Base-by-base conservation (phyloP, 257 asterid species). In the Solanum sitiens region DNA sequence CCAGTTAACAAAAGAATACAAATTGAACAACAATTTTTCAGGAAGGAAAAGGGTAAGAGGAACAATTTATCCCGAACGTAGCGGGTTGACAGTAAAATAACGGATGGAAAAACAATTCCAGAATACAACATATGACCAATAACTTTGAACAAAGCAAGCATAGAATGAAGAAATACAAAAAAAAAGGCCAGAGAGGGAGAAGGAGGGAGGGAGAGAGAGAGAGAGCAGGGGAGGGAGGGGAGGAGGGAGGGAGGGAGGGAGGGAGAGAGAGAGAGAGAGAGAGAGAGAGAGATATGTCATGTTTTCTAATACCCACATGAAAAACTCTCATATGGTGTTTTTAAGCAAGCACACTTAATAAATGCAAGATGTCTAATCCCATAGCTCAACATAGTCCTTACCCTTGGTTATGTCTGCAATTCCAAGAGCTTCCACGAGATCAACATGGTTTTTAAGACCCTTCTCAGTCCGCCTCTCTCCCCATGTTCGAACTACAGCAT, bases 381-480 rank as follows among this genome's bases (percentile, higher is more conserved):
- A 32, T 50, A 50, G 18, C 20, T 82, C 70, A 82, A 82, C 50
- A 82, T 50, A 82, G 86, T 70, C 37, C 85, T 80, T 90, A 95
- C 98, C 98, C 92, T 93, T 95, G 65, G 94, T 92, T 33, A 61
- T 40, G 88, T 96, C 98, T 6, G 98, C 98, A 87, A 96, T 94
- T 85, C 98, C 99, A 91, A 96, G 99, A 92, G 94, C 99, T 90
- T 97, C 97, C 67, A 97, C 99, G 67, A 97, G 99, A 20, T 95
- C 99, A 87, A 95, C 99, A 25, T 97, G 99, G 91, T 94, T 94
- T 92, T 95, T 97, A 83, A 97, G 94, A 90, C 95, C 93, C 70
- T 92, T 92, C 87, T 89, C 99, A 59, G 92, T 87, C 70, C 96
- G 87, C 91, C 86, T 95, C 89, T 92, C 98, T 88, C 99, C 99